Conservation (phyloP, 352 stramenopile species). For the Thalassiosira mediterranea region DNA sequence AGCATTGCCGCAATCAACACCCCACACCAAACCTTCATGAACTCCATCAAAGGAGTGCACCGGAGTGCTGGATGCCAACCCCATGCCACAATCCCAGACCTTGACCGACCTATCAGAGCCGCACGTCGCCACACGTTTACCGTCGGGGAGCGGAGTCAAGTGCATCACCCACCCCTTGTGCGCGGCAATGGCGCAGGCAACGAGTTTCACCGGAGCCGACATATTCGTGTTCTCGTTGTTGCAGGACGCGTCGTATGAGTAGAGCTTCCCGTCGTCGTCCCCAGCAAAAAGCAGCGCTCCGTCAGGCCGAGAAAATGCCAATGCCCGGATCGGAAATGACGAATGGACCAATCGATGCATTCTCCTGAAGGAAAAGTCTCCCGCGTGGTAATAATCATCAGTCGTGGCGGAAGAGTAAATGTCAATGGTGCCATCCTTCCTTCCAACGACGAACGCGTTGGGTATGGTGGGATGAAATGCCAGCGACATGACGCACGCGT, state of each 20-base stretch:
- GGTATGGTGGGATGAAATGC: constrained; percentile 53
- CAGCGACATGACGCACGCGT: constrained; percentile 54
- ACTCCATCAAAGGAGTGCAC: constrained; percentile 70
- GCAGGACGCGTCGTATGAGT: constrained; percentile 60
- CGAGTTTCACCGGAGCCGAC: constrained; percentile 44
- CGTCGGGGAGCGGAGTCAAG: constrained; percentile 52
- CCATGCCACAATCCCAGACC: constrained; percentile 68
- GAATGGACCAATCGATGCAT: constrained; percentile 42
- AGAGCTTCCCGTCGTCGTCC: constrained; percentile 68
- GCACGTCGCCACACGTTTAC: constrained; percentile 58
- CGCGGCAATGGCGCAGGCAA: constrained; percentile 59
- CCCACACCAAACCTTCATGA: constrained; percentile 48
- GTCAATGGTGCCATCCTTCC: constrained; percentile 74
- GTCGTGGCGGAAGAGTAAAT: constrained; percentile 49
- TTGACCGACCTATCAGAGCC: constrained; percentile 63
- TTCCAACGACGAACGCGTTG: constrained; percentile 61
- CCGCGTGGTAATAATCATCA: constrained; percentile 15
- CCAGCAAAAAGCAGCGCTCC: constrained; percentile 65
- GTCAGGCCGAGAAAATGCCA: constrained; percentile 62
- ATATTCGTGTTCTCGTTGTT: constrained; percentile 16
- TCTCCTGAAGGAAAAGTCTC: constrained; percentile 30
- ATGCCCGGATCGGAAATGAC: constrained; percentile 53
- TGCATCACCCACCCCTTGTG: constrained; percentile 72
- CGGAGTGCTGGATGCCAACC: constrained; percentile 47
- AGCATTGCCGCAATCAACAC: constrained; percentile 32